Base-by-base conservation (phyloP, 192 early-diverging fungal species). In the Backusella psychrophila region DNA sequence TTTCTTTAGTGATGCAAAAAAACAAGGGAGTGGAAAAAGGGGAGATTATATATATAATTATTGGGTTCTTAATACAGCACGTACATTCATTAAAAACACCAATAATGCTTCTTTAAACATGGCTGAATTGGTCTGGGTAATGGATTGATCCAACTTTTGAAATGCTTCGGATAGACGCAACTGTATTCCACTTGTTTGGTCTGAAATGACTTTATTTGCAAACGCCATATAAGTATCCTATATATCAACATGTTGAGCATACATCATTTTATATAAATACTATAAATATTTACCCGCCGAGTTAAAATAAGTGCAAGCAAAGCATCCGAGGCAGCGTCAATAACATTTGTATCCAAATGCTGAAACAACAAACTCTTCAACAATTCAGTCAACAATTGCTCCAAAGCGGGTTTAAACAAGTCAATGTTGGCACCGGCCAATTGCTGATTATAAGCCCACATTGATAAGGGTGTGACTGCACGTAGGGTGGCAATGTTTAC, bases 31-130 rank as follows among this genome's bases (percentile, higher is more conserved):
- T 0, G 52, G 8, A 8, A 21, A 21, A 26, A 11, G 23, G 7
- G 21, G 9, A 19, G 17, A 1, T 19, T 49, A 49, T 21, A 49
- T 71, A 63, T 59, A 36, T 15, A 21, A 77, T 80, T 84, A 91
- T 82, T 89, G 88, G 8, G 90, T 81, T 29, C 91, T 81, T 69
- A 93, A 82, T 29, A 93, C 87, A 59, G 89, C 91, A 56, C 91
- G 82, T 2, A 88, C 89, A 71, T 89, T 83, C 88, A 90, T 87
- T 66, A 93, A 76, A 69, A 91, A 89, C 39, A 78, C 53, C 53
- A 87, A 76, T 42, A 93, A 81, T 21, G 81, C 80, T 42, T 90
- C 85, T 35, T 83, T 75, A 26, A 85, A 86, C 15, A 66, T 23
- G 33, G 85, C 66, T 26, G 83, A 68, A 11, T 72, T 46, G 3